Evolutionary conservation across 495 filamentous ascomycete species (phyloP).

Genomic region (Tuber magnatum): DNA sequence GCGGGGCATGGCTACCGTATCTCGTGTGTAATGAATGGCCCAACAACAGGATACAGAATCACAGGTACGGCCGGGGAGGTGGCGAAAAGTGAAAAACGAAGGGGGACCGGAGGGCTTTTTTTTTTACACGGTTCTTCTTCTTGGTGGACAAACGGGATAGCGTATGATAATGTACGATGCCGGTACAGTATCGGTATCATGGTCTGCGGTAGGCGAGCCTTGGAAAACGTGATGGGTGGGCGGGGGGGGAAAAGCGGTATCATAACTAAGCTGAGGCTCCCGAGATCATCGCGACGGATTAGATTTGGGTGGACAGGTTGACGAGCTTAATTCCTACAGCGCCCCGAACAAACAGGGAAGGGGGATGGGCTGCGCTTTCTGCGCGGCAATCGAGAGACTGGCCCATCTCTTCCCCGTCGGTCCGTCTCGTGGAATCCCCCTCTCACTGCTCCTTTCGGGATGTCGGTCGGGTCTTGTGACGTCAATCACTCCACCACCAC

Average conservation of each 20-base stretch:
- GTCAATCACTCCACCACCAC: background rate
- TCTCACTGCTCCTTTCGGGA: background rate
- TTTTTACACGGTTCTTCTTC: background rate
- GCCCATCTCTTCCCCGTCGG: background rate
- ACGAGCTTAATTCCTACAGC: background rate
- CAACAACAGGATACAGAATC: conserved; percentile 8
- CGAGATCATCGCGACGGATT: background rate
- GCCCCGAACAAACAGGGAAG: background rate
- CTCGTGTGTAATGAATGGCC: background rate
- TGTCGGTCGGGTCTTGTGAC: background rate
- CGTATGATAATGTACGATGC: no score
- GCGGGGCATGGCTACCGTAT: conserved; percentile 25
- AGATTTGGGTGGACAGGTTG: background rate
- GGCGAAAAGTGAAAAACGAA: background rate
- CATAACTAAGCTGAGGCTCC: background rate
- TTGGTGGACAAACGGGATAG: background rate
- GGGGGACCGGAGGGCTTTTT: background rate
- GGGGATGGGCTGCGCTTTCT: background rate
- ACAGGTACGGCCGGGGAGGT: background rate
- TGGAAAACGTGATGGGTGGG: background rate
- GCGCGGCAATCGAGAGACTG: background rate
- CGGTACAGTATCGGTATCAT: no score
- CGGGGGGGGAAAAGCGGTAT: background rate
- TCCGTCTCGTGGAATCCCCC: background rate
- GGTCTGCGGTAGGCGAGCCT: background rate